A percentile compares a stretch with the other conserved stretches of the same genome.
Conservation (phyloP, 2,329 filamentous ascomycete genomes). For the Colletotrichum camelliae region DNA sequence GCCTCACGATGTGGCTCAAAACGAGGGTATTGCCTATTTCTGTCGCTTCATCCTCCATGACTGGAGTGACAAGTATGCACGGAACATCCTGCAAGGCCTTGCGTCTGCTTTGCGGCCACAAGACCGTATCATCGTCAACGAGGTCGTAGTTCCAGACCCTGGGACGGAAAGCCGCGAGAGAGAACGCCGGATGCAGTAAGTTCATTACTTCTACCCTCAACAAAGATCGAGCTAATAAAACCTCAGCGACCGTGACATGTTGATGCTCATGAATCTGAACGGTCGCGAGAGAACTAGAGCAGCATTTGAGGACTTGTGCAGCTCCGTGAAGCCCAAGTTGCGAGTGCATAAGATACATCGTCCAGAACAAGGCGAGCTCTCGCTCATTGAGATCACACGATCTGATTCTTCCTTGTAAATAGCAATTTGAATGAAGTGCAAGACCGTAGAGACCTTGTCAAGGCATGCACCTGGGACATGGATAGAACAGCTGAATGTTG, state of each 20-base stretch:
- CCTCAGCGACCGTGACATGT: not conserved
- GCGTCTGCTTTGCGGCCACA: not conserved
- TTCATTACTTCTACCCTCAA: not conserved
- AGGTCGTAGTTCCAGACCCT: not conserved
- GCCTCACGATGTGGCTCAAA: slow-evolving; percentile 27
- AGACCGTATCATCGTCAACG: not conserved
- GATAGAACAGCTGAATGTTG: not conserved
- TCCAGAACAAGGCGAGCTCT: not conserved
- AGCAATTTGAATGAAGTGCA: accelerated
- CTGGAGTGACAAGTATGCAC: slow-evolving; percentile 47
- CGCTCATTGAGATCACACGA: not conserved
- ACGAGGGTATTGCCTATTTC: slow-evolving; percentile 37
- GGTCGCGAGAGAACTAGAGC: not conserved
- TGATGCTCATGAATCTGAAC: slow-evolving; percentile 8
- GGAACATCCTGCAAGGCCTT: slow-evolving; percentile 32
- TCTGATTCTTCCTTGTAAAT: not conserved
- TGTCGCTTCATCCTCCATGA: slow-evolving; percentile 56
- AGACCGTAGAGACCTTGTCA: not conserved
- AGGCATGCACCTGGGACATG: accelerated
- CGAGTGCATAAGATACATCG: not conserved
- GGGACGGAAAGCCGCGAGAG: not conserved
- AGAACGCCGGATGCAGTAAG: not conserved
- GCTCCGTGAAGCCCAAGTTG: not conserved
- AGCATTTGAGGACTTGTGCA: not conserved
- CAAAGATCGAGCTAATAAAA: not conserved